phyloP scores from a whole-genome alignment of 768 basidiomycete genomes.

The Lepiota venenata region DNA sequence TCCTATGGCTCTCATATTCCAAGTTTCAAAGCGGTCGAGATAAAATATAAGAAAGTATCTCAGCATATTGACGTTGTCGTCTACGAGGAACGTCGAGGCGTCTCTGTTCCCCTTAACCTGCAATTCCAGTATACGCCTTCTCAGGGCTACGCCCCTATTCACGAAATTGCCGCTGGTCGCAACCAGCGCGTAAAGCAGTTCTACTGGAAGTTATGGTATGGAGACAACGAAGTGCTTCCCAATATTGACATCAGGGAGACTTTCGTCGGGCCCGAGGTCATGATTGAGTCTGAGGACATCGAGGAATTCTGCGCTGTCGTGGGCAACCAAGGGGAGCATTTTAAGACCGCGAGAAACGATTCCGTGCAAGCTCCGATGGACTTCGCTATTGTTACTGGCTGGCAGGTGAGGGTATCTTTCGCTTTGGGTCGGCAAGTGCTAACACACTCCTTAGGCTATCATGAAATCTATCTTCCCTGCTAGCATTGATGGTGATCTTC shows the following conservation, averaged over 20 bases:
- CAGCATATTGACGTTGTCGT: slow-evolving; percentile 68
- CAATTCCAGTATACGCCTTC: slow-evolving; percentile 86
- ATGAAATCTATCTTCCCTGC: slow-evolving; percentile 97
- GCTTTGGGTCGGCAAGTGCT: slow-evolving; percentile 6
- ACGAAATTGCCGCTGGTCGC: slow-evolving; percentile 79
- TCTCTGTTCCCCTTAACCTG: slow-evolving; percentile 76
- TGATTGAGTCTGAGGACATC: slow-evolving; percentile 70
- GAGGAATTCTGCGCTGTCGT: slow-evolving; percentile 91
- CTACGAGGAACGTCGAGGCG: slow-evolving; percentile 77
- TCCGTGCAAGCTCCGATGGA: slow-evolving; percentile 93
- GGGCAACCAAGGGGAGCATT: slow-evolving; percentile 89
- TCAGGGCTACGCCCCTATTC: slow-evolving; percentile 88
- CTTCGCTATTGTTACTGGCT: slow-evolving; percentile 97
- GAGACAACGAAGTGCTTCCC: slow-evolving; percentile 76
- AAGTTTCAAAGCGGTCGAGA: slow-evolving; percentile 81
- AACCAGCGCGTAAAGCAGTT: slow-evolving; percentile 94
- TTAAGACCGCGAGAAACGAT: slow-evolving; percentile 72
- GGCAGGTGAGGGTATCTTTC: slow-evolving; percentile 67
- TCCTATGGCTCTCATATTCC: slow-evolving; percentile 71
- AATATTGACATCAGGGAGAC: slow-evolving; percentile 76
- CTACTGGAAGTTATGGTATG: slow-evolving; percentile 99
- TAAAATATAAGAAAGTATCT: slow-evolving; percentile 51
- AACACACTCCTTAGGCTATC: slow-evolving; percentile 67
- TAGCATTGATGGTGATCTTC: slow-evolving; percentile 87
- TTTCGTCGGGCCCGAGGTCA: slow-evolving; percentile 85